Conservation (phyloP, 306 rosid species). For the Amphicarpaea edgeworthii region DNA sequence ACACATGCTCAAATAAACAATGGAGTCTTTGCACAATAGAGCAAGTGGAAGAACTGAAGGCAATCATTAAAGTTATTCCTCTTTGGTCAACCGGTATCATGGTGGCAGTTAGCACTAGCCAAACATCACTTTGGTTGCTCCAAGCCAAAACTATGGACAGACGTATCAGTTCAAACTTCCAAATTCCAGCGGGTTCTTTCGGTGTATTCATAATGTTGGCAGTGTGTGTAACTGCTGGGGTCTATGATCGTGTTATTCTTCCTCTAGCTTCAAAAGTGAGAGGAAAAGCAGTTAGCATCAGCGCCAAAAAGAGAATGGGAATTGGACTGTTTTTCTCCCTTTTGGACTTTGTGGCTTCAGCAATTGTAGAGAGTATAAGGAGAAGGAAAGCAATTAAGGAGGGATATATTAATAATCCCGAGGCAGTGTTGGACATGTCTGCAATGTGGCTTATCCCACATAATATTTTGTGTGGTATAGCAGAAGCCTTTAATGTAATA, state of each 20-base stretch:
- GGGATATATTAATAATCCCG: slow-evolving; percentile 49
- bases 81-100: slow-evolving; percentile 69
- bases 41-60: slow-evolving; percentile 76
- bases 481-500: slow-evolving; percentile 66
- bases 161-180: slow-evolving; percentile 55
- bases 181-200: slow-evolving; percentile 77
- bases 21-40: slow-evolving; percentile 76
- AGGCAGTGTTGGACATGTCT: slow-evolving; percentile 65
- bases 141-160: slow-evolving; percentile 77
- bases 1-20: slow-evolving; percentile 55
- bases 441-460: slow-evolving; percentile 76
- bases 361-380: slow-evolving; percentile 57
- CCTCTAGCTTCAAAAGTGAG: slow-evolving; percentile 67
- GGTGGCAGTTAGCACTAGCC: slow-evolving; percentile 56
- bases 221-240: slow-evolving; percentile 51
- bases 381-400: slow-evolving; percentile 51
- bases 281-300: slow-evolving; percentile 54
- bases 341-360: slow-evolving; percentile 57
- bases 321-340: slow-evolving; percentile 59
- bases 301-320: slow-evolving; percentile 64
- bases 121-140: slow-evolving; percentile 62
- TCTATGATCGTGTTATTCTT: slow-evolving; percentile 63
- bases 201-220: slow-evolving; percentile 54
- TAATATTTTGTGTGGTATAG: slow-evolving; percentile 56
- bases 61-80: slow-evolving; percentile 67